A percentile compares a stretch with the other conserved stretches of the same genome.
phyloP scores from a whole-genome alignment of 805 yeast genomes.

The Wickerhamomyces queroliae region DNA sequence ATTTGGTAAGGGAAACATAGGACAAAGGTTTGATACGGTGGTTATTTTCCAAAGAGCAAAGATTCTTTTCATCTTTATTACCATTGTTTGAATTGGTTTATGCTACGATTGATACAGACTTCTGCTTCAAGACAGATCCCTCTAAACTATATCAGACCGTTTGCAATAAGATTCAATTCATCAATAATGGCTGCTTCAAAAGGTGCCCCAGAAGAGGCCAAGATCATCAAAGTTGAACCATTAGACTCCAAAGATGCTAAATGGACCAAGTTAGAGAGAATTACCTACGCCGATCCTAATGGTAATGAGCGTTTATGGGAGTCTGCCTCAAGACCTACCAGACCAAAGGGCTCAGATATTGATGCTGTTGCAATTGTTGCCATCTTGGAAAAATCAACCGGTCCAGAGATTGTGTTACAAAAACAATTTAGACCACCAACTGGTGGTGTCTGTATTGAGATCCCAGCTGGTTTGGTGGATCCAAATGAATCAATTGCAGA shows the following conservation, averaged over 20 bases:
- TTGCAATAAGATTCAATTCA: no score
- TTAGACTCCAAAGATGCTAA: conserved; percentile 42
- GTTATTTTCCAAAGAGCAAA: no score
- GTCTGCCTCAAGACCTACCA: conserved; percentile 52
- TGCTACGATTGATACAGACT: no score
- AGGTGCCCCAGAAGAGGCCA: conserved; percentile 31
- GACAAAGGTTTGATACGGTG: no score
- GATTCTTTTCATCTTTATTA: no score
- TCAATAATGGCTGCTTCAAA: conserved; percentile 17
- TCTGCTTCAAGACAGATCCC: no score
- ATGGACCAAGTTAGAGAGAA: conserved; percentile 63
- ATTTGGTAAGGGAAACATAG: no score
- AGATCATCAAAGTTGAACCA: conserved; percentile 23
- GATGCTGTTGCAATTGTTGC: conserved; percentile 95
- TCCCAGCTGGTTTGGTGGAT: conserved; percentile 94
- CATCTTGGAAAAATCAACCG: conserved; percentile 45
- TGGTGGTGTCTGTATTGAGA: conserved; percentile 80
- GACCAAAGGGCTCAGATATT: conserved; percentile 33
- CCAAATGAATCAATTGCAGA: conserved; percentile 69
- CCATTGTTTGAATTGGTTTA: no score
- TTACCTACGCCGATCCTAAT: conserved; percentile 66
- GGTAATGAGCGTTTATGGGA: conserved; percentile 83
- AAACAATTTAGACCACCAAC: conserved; percentile 95
- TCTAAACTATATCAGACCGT: no score
- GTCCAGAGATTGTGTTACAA: conserved; percentile 54